Percentiles rank a stretch among this genome's conserved stretches.
Evolutionary conservation across 441 rosid species (phyloP).

Genomic region (Adansonia grandidieri): DNA sequence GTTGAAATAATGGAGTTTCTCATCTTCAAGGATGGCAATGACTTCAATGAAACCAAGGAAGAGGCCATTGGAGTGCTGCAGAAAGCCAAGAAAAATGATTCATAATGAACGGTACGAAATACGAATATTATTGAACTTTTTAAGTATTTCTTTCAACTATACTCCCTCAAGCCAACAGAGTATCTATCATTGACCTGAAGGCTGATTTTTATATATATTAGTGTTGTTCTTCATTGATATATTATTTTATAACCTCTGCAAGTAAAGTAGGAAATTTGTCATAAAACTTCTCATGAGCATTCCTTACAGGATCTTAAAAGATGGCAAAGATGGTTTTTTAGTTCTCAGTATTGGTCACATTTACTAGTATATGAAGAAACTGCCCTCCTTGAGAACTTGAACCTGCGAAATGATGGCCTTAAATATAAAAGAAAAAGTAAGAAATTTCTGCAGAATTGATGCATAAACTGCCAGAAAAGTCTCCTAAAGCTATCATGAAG

Average conservation of each 20-base stretch:
- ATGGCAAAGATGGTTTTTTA: not conserved
- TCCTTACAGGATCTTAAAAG: not conserved
- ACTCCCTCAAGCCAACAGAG: no score
- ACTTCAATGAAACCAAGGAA: constrained; percentile 48
- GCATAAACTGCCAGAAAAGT: constrained; percentile 6
- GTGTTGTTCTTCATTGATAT: not conserved
- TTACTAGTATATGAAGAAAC: not conserved
- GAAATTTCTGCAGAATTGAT: not conserved
- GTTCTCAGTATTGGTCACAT: not conserved
- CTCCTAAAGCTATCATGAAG: constrained; percentile 33
- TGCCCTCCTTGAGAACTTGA: constrained; percentile 5
- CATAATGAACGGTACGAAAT: not conserved
- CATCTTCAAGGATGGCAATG: constrained; percentile 57
- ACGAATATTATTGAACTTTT: not conserved
- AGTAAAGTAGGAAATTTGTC: constrained; percentile 6
- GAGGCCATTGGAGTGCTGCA: constrained; percentile 48
- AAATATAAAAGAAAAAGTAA: not conserved
- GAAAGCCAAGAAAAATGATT: constrained; percentile 25
- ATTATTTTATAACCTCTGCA: not conserved
- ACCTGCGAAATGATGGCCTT: not conserved
- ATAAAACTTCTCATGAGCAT: not conserved
- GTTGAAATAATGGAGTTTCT: constrained; percentile 61
- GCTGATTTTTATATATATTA: not conserved
- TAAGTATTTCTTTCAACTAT: not conserved
- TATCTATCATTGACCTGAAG: not conserved